Evolutionary conservation across 2,329 filamentous ascomycete genomes (phyloP).

Genomic region (Aspergillus terreus): DNA sequence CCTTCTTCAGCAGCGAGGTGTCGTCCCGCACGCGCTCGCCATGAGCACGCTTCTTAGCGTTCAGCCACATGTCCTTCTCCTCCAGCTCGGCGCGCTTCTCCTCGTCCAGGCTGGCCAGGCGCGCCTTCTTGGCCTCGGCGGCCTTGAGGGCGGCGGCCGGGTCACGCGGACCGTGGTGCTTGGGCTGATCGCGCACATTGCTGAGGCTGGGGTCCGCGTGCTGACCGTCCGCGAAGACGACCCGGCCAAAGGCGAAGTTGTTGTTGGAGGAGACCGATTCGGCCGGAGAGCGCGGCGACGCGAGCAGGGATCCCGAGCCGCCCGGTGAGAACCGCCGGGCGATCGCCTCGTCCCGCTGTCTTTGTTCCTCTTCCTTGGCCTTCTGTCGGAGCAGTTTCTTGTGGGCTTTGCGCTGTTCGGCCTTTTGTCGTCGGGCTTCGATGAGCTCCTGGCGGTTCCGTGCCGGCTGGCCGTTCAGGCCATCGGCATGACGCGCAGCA

Average conservation of each 20-base stretch:
- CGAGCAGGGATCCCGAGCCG: constrained; percentile 57
- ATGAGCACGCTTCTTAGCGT: constrained; percentile 80
- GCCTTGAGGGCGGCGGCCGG: constrained; percentile 80
- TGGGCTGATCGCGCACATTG: constrained; percentile 61
- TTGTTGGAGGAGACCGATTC: constrained; percentile 46
- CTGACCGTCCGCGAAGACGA: constrained; percentile 86
- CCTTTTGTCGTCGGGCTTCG: constrained; percentile 81
- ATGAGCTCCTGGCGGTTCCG: constrained; percentile 88
- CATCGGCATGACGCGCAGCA: constrained; percentile 81
- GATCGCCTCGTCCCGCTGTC: constrained; percentile 55
- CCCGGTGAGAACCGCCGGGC: constrained; percentile 53
- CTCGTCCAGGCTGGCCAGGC: constrained; percentile 70
- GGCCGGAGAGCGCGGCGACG: constrained; percentile 50
- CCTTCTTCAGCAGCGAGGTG: constrained; percentile 83
- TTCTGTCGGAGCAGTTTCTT: constrained; percentile 80
- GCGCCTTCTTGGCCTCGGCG: constrained; percentile 79
- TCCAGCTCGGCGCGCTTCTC: constrained; percentile 81
- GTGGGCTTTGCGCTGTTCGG: constrained; percentile 77
- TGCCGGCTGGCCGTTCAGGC: constrained; percentile 73
- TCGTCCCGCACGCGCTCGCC: constrained; percentile 88
- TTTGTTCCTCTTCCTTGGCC: constrained; percentile 75
- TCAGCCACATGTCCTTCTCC: constrained; percentile 93
- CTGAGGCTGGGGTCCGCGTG: constrained; percentile 69
- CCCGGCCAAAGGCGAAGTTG: constrained; percentile 83
- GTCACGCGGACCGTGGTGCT: constrained; percentile 80